A percentile compares a stretch with the other conserved stretches of the same genome.
These are phyloP conservation scores for Ophiostoma himal-ulmi DNA, from an alignment of 2,329 filamentous ascomycete species.

Conservation along the genomic window DNA sequence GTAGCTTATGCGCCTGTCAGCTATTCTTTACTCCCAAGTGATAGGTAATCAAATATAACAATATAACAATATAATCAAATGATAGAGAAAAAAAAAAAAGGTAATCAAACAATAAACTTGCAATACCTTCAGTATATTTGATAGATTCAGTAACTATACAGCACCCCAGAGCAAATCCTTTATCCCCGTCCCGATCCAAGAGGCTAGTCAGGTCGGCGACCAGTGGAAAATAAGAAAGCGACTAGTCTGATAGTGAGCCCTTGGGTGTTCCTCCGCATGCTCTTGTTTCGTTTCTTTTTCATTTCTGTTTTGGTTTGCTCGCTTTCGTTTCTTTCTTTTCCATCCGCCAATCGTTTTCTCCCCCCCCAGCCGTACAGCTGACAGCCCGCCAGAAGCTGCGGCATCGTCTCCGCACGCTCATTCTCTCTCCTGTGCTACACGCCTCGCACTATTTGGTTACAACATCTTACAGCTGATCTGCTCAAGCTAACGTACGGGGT, in stretches of 20 bases:
- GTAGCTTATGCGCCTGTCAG: background rate
- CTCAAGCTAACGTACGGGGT: background rate
- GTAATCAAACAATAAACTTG: background rate
- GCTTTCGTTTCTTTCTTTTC: background rate
- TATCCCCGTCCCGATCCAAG: background rate
- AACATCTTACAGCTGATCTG: background rate
- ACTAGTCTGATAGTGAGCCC: background rate
- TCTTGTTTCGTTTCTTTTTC: background rate
- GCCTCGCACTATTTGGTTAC: background rate
- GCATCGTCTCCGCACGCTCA: background rate
- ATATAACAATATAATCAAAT: background rate
- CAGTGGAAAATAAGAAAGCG: background rate
- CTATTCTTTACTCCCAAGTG: background rate
- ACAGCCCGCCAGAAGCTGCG: background rate
- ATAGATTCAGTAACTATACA: background rate
- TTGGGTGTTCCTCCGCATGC: background rate
- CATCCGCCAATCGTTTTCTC: background rate
- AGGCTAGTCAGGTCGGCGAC: background rate
- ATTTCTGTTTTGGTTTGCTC: background rate
- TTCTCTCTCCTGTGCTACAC: background rate
- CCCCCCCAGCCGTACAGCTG: background rate
- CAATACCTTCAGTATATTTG: too few species aligned
- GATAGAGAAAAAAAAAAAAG: too few species aligned
- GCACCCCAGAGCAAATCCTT: conserved; percentile 3
- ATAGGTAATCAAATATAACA: background rate